phyloP scores from a whole-genome alignment of 495 filamentous ascomycete genomes.

The Sabuloglossum arenarium region DNA sequence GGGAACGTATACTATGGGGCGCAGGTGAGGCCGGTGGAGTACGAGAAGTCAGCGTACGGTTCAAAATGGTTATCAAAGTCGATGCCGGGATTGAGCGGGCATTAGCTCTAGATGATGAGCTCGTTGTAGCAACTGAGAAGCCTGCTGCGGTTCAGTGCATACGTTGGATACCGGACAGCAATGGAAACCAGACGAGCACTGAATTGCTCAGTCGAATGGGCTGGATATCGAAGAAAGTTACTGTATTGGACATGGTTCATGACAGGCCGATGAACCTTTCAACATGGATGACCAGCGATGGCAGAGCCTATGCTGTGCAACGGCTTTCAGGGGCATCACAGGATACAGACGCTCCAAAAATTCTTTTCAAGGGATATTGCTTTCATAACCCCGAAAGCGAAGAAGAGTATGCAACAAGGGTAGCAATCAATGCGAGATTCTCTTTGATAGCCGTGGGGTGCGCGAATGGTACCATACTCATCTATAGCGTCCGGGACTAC shows the following conservation, averaged over 20 bases:
- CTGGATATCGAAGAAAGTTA: constrained; percentile 58
- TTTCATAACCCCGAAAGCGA: constrained; percentile 54
- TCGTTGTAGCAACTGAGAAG: constrained; percentile 83
- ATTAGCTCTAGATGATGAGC: constrained; percentile 80
- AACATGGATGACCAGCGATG: constrained; percentile 82
- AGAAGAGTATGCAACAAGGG: constrained; percentile 41
- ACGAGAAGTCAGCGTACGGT: constrained; percentile 68
- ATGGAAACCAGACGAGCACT: constrained; percentile 69
- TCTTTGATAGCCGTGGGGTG: constrained; percentile 83
- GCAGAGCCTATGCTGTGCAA: constrained; percentile 83
- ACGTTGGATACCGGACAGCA: constrained; percentile 69
- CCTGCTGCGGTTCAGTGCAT: constrained; percentile 93
- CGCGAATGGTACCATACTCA: constrained; percentile 51
- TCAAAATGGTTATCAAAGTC: constrained; percentile 95
- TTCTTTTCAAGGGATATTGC: constrained; percentile 73
- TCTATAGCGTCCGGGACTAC: constrained; percentile 87
- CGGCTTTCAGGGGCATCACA: constrained; percentile 18
- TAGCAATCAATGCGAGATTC: constrained; percentile 81
- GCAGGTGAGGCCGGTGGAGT: constrained; percentile 62
- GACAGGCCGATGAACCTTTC: constrained; percentile 94
- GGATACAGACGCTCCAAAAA: constrained; percentile 26
- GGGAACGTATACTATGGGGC: constrained; percentile 31
- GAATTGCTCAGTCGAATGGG: constrained; percentile 74
- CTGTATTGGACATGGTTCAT: constrained; percentile 71
- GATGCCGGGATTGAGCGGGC: constrained; percentile 81